phyloP scores from a whole-genome alignment of 306 rosid genomes.

The Datisca glomerata region DNA sequence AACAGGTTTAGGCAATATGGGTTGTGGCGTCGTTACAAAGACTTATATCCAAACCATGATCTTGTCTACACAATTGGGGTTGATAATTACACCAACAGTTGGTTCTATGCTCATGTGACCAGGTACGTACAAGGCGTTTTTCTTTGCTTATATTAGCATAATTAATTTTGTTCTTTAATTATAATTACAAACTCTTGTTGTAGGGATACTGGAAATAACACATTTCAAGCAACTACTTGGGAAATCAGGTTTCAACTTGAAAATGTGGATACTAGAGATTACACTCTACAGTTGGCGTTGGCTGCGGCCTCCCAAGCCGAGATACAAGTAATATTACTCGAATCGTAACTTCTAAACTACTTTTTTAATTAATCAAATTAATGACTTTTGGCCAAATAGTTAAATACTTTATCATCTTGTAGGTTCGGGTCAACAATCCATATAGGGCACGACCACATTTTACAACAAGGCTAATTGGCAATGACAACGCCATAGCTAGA shows the following conservation, averaged over 20 bases:
- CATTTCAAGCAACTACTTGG: constrained; percentile 52
- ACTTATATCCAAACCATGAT: constrained; percentile 15
- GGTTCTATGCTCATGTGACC: constrained; percentile 22
- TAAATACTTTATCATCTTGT: too few relatives aligned
- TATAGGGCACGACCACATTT: constrained; percentile 5
- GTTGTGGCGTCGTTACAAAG: constrained; percentile 22
- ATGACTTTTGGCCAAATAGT: too few relatives aligned
- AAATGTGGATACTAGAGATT: constrained; percentile 11
- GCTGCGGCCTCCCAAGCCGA: constrained; percentile 36
- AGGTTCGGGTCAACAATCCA: constrained; percentile 51
- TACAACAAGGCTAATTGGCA: constrained; percentile 34
- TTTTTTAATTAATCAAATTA: not conserved
- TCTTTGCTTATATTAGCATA: too few relatives aligned
- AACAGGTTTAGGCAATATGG: constrained; percentile 25
- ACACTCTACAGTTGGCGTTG: constrained; percentile 65
- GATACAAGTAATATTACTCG: constrained; percentile 28
- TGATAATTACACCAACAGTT: constrained; percentile 4
- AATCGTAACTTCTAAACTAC: too few relatives aligned
- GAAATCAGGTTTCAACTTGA: constrained; percentile 37
- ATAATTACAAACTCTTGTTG: too few relatives aligned
- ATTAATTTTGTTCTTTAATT: too few relatives aligned
- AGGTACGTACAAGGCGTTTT: too few relatives aligned
- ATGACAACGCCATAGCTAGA: constrained; percentile 66
- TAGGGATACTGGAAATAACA: constrained; percentile 21
- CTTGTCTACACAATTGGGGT: constrained; percentile 12